These are phyloP conservation scores for Cenchrus fungigraminus DNA, from an alignment of 176 grass and related monocot species.

Conservation along the genomic window DNA sequence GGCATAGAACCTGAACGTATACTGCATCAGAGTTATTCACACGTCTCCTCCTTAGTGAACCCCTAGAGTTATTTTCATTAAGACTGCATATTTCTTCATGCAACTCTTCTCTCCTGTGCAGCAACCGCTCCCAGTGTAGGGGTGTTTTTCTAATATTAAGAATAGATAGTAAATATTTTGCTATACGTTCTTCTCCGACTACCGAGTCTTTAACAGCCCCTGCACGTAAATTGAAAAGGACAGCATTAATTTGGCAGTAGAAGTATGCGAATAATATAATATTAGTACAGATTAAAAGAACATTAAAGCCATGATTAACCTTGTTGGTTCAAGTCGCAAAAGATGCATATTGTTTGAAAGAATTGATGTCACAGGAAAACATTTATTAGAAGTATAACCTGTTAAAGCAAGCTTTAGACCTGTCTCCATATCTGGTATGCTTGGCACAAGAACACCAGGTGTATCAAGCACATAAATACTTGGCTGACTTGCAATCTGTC, in stretches of 20 bases:
- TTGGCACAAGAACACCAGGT: slow-evolving; percentile 91
- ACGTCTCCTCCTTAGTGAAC: slow-evolving; percentile 48
- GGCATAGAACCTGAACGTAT: slow-evolving; percentile 77
- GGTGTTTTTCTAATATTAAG: slow-evolving; percentile 91
- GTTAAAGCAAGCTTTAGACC: slow-evolving; percentile 95
- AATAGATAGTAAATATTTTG: slow-evolving; percentile 86
- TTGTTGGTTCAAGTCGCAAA: not conserved
- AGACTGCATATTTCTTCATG: slow-evolving; percentile 30
- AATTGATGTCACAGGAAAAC: not conserved
- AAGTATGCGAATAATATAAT: slow-evolving; percentile 26
- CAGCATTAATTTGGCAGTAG: not conserved
- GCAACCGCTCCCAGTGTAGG: slow-evolving; percentile 78
- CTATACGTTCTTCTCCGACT: slow-evolving; percentile 93
- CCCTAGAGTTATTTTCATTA: slow-evolving; percentile 34
- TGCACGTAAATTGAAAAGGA: slow-evolving; percentile 42
- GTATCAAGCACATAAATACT: slow-evolving; percentile 99
- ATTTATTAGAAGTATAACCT: slow-evolving; percentile 55
- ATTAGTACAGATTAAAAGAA: slow-evolving; percentile 19
- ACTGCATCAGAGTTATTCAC: slow-evolving; percentile 61
- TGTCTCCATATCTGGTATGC: slow-evolving; percentile 91
- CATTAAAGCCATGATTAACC: slow-evolving; percentile 1
- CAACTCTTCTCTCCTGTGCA: slow-evolving; percentile 46
- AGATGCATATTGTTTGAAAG: not conserved
- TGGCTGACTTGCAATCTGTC: slow-evolving; percentile 89
- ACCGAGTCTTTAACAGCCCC: slow-evolving; percentile 93